These are phyloP conservation scores for Hortiboletus campestris DNA, from an alignment of 768 basidiomycete genomes.

Conservation along the genomic window DNA sequence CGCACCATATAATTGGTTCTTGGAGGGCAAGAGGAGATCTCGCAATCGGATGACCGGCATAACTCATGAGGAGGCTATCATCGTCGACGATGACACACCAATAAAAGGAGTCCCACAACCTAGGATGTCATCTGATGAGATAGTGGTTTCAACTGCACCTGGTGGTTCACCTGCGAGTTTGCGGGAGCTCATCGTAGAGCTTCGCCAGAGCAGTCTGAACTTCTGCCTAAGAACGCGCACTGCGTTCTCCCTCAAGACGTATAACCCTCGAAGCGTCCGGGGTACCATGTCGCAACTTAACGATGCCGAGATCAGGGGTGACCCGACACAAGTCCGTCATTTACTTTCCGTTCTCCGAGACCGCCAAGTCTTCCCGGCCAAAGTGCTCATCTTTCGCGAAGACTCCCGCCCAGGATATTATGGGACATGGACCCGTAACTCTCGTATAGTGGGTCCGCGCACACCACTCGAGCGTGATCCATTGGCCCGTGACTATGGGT, in stretches of 20 bases:
- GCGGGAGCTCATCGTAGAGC: conserved; percentile 19
- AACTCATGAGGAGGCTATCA: conserved; percentile 48
- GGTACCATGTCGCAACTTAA: conserved; percentile 60
- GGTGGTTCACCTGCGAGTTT: conserved; percentile 8
- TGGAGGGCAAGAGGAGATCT: conserved; percentile 30
- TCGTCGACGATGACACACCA: conserved; percentile 48
- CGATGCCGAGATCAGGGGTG: conserved; percentile 76
- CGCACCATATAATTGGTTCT: conserved; percentile 74
- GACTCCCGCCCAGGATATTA: conserved; percentile 91
- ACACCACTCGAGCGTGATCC: conserved; percentile 80
- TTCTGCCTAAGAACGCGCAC: conserved; percentile 17
- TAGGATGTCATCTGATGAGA: conserved; percentile 3
- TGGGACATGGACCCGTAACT: conserved; percentile 90
- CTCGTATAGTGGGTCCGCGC: conserved; percentile 75
- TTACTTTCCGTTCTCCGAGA: conserved; percentile 62
- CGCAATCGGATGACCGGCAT: conserved; percentile 19
- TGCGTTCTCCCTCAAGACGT: conserved; percentile 27
- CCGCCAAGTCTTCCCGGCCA: conserved; percentile 63
- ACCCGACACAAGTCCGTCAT: conserved; percentile 64
- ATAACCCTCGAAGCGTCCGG: conserved; percentile 39
- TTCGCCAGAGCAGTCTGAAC: conserved; percentile 31
- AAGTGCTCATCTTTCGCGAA: conserved; percentile 79
- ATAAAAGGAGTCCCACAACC: conserved; percentile 6
- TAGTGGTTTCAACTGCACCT: background rate
- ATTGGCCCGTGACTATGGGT: conserved; percentile 78